Evolutionary conservation across 2,329 filamentous ascomycete genomes (phyloP), one percentile per base, ranked within the genome.

Genomic region (Colletotrichum sp.): DNA sequence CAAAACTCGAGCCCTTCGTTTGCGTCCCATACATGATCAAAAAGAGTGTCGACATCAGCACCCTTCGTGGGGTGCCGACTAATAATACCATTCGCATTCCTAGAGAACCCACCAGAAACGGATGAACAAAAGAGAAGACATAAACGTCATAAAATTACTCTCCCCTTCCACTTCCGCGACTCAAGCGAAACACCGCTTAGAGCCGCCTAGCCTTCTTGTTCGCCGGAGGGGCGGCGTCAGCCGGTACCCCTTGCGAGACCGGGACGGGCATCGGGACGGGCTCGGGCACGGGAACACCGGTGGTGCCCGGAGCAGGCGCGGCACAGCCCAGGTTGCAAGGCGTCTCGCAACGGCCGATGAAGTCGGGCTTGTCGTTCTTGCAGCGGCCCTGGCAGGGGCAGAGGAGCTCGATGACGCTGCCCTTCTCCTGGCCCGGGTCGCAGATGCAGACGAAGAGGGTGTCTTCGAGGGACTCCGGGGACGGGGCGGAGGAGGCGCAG

Each of bases 371-470:
- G 67, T 85, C 79, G 48, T 85, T 84, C 48, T 86, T 80, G 73
- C 85, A 86, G 70, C 80, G 82, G 68, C 86, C 84, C 39, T 68
- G 64, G 71, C 85, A 86, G 3, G 84, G 83, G 72, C 84, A 85
- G 12, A 86, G 69, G n/a, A 86, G 80, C 34, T 86, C 82, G 52
- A 86, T 77, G 71, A 81, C 71, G 30, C 81, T 80, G 12, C 85
- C 85, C 14, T 83, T 71, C 16, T 83, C 77, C 71, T 85, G 82
- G 8, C 83, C 80, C 2, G 78, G 72, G 34, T 81, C 78, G 64
- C 85, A 86, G 59, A 86, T 82, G 63, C 85, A 86, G 68, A 86
- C 84, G 75, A 82, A 86, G 2, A 86, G 77, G 21, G 84, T 80
- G 9, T 80, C 78, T 39, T 84, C 75, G 63, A 78, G 71, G 16